phyloP scores from a whole-genome alignment of 2,329 filamentous ascomycete species.

The Fusarium praegraminearum region DNA sequence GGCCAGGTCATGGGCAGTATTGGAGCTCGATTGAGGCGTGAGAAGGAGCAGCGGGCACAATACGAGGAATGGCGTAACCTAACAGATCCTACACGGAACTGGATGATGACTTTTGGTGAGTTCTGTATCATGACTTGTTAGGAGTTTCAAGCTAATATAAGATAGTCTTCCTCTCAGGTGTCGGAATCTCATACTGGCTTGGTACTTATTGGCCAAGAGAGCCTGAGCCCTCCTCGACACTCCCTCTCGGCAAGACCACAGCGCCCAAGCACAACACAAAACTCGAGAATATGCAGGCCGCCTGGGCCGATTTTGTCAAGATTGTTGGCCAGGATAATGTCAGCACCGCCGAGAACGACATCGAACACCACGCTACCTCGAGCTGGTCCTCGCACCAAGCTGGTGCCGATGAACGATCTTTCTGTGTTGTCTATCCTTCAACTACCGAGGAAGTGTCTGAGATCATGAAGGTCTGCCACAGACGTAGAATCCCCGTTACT shows the following conservation, averaged over 20 bases:
- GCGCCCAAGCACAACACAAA: slow-evolving; percentile 69
- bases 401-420: slow-evolving; percentile 63
- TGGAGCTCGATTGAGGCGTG: slow-evolving; percentile 64
- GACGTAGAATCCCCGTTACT: slow-evolving; percentile 83
- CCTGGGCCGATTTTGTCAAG: slow-evolving; percentile 75
- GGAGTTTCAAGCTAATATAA: slow-evolving; percentile 9
- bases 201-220: slow-evolving; percentile 67
- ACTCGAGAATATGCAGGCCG: slow-evolving; percentile 73
- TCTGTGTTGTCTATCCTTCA: slow-evolving; percentile 80
- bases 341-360: slow-evolving; percentile 67
- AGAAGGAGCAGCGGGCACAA: slow-evolving; percentile 65
- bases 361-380: slow-evolving; percentile 69
- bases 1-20: slow-evolving; percentile 72
- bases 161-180: slow-evolving; percentile 65
- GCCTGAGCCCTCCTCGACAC: slow-evolving; percentile 66
- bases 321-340: slow-evolving; percentile 75
- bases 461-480: slow-evolving; percentile 90
- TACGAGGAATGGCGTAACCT: slow-evolving; percentile 59
- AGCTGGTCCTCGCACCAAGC: slow-evolving; percentile 72
- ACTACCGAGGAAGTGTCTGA: slow-evolving; percentile 86
- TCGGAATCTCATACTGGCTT: slow-evolving; percentile 67
- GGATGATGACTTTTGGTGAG: slow-evolving; percentile 67
- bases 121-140: not conserved
- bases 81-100: slow-evolving; percentile 59
- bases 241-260: slow-evolving; percentile 65